phyloP scores from a whole-genome alignment of 2,329 filamentous ascomycete species.

The Cladophialophora exuberans region DNA sequence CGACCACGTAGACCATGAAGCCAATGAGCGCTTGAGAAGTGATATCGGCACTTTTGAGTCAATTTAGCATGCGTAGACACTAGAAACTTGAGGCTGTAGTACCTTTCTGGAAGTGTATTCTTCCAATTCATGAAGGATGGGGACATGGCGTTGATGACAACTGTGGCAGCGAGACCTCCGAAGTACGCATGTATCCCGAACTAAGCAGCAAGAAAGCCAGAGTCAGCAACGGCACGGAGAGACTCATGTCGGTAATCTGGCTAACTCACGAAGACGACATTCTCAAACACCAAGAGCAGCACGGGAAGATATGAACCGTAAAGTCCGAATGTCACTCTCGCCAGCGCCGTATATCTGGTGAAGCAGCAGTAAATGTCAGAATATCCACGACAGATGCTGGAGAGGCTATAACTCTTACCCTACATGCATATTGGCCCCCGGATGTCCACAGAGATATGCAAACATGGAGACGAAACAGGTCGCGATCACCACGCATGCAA shows the following conservation, averaged over 20 bases:
- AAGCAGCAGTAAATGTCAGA: background rate
- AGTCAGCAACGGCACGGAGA: background rate
- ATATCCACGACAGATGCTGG: too few relatives aligned
- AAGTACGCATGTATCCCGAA: constrained; percentile 11
- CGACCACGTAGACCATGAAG: constrained; percentile 11
- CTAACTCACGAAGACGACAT: constrained; percentile 13
- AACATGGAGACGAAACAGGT: background rate
- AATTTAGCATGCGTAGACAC: background rate
- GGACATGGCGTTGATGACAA: constrained; percentile 5
- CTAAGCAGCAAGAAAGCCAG: background rate
- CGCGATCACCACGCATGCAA: background rate
- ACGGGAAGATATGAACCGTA: constrained; percentile 8
- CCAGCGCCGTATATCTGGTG: constrained; percentile 8
- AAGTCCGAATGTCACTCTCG: constrained; percentile 15
- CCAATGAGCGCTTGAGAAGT: constrained; percentile 8
- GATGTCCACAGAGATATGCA: constrained; percentile 11
- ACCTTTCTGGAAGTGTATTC: constrained; percentile 16
- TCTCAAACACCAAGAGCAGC: constrained; percentile 9
- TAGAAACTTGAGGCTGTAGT: background rate
- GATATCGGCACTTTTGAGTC: constrained; percentile 1
- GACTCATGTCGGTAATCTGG: background rate
- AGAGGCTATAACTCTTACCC: background rate
- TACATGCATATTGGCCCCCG: constrained; percentile 11
- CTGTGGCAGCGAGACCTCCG: background rate
- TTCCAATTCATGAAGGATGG: background rate